phyloP scores from a whole-genome alignment of 1,139 yeast genomes.

The Blastobotrys petasosporus region DNA sequence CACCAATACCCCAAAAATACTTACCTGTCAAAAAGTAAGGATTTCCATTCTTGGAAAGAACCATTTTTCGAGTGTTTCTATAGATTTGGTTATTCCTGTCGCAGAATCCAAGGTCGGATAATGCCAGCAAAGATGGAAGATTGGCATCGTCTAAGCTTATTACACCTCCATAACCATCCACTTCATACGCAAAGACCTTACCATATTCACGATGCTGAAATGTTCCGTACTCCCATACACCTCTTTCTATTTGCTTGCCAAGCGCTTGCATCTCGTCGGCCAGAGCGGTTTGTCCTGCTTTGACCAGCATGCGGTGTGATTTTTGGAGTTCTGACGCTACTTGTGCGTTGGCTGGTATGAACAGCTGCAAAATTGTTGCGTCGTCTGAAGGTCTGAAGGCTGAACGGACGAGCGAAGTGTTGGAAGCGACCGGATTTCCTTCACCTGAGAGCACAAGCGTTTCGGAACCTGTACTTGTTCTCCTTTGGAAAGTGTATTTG shows the following conservation, averaged over 20 bases:
- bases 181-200: slow-evolving; percentile 77
- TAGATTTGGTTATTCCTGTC: slow-evolving; percentile 51
- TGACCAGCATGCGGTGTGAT: slow-evolving; percentile 25
- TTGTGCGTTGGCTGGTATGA: slow-evolving; percentile 83
- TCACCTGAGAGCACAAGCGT: slow-evolving; percentile 71
- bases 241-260: slow-evolving; percentile 44
- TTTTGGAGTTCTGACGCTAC: slow-evolving; percentile 55
- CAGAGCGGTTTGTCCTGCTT: slow-evolving; percentile 22
- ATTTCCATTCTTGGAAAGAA: slow-evolving; percentile 61
- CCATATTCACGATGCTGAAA: slow-evolving; percentile 65
- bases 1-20: slow-evolving; percentile 72
- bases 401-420: slow-evolving; percentile 70
- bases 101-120: slow-evolving; percentile 74
- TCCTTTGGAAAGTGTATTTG: slow-evolving; percentile 61
- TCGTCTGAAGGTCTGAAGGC: slow-evolving; percentile 91
- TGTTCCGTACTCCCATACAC: slow-evolving; percentile 60
- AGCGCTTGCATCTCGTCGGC: slow-evolving; percentile 34
- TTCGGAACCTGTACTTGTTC: slow-evolving; percentile 73
- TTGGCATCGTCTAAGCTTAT: slow-evolving; percentile 88
- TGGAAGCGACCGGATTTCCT: slow-evolving; percentile 75
- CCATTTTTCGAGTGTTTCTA: slow-evolving; percentile 73
- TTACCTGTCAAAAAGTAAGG: slow-evolving; percentile 68
- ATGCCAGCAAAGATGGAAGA: slow-evolving; percentile 71
- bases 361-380: slow-evolving; percentile 72
- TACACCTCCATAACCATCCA: slow-evolving; percentile 78